Evolutionary conservation across 768 basidiomycete species (phyloP), one percentile per base, ranked within the genome.

Genomic region (Cystofilobasidium macerans): DNA sequence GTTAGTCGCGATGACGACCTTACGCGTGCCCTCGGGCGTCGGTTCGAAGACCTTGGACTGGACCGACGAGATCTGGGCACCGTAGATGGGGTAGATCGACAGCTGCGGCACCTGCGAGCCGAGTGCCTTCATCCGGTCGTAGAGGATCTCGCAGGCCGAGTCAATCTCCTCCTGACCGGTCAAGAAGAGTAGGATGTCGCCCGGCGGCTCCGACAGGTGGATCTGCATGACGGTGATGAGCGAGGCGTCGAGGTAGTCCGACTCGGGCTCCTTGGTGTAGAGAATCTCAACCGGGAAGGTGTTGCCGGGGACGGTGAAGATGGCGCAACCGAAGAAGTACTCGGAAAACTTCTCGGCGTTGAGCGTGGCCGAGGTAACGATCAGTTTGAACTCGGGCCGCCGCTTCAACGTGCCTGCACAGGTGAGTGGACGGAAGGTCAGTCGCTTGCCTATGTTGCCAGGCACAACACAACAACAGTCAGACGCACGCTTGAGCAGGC

Each of bases 191-290:
- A 99, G 82, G 71, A 99, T 81, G 73, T 98, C 95, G 61, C 95
- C 95, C 2, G 90, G 89, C 36, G 95, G 95, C 73, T 99, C 94
- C 54, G 94, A 95, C 36, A 99, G 82, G 75, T 99, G 95, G 67
- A 99, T 99, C 76, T 99, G 95, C 88, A 98, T 94, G 73, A 99
- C 88, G 5, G 95, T 98, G 71, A 98, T 98, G 69, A 99, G 86
- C 28, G 93, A 92, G 0, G 94, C 93, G 71, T 98, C 95, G 64
- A 99, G 84, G 77, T 99, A 99, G 77, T 99, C 95, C 26, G 83
- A 82, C 77, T 98, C 95, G 0, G 95, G 95, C 73, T 99, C 95
- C 75, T 98, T 98, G 71, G 94, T 97, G 78, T 98, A 99, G n/a
- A 98, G 80, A 35, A 88, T 82, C 77, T 99, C 95, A 69, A 98